phyloP scores from a whole-genome alignment of 2,329 filamentous ascomycete genomes.

The Cercospora canescens region DNA sequence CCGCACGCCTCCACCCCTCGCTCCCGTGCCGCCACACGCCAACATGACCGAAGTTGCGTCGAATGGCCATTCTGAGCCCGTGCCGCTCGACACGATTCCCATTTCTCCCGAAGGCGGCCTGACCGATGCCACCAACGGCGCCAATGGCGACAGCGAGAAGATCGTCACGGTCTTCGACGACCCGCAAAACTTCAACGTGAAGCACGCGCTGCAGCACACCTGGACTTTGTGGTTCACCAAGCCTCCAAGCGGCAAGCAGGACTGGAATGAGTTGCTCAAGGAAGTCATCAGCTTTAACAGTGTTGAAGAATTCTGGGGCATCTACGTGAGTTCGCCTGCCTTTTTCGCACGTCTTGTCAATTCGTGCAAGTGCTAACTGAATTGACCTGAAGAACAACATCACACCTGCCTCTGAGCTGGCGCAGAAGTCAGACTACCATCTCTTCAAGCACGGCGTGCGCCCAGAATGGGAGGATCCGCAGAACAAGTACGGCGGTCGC shows the following conservation, averaged over 20 bases:
- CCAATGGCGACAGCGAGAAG: conserved; percentile 53
- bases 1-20: conserved; percentile 1
- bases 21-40: conserved; percentile 10
- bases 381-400: conserved; percentile 81
- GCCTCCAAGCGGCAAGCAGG: conserved; percentile 90
- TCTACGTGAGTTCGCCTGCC: conserved; percentile 72
- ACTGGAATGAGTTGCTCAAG: conserved; percentile 98
- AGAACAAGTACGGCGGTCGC: conserved; percentile 99
- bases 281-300: conserved; percentile 98
- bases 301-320: conserved; percentile 99
- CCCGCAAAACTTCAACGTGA: conserved; percentile 98
- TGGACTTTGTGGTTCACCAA: conserved; percentile 99
- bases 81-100: conserved; percentile 57
- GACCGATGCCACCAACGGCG: conserved; percentile 49
- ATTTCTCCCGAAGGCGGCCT: conserved; percentile 52
- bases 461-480: conserved; percentile 96
- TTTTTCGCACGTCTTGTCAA: conserved; percentile 1
- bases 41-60: conserved; percentile 39
- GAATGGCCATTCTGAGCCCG: conserved; percentile 38
- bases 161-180: conserved; percentile 95
- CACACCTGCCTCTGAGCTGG: conserved; percentile 89
- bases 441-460: conserved; percentile 97
- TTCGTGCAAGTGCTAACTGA: conserved; percentile 16
- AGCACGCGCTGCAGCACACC: conserved; percentile 94
- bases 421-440: conserved; percentile 98